Evolutionary conservation across 257 asterid genomes (phyloP), one percentile per base, ranked within the genome.

Genomic region (Penstemon davidsonii): DNA sequence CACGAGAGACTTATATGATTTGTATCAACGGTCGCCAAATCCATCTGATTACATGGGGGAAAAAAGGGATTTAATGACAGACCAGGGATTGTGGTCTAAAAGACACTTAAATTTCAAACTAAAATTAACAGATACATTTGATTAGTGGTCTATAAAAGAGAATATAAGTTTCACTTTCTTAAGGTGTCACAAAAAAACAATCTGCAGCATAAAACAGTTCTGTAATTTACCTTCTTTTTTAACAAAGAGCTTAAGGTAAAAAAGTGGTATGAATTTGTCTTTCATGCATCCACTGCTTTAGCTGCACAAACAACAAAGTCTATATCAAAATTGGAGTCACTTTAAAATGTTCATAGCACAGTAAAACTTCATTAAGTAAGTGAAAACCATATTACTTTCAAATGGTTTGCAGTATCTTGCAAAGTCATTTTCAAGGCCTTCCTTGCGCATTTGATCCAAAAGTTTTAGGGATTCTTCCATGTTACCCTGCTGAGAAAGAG

Each of bases 381-480:
- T 40, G 49, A 72, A 64, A 58, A 37, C 13, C 47, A 13, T 41
- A 60, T 40, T 49, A 80, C 85, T 85, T 80, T 83, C 72, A 18
- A 37, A 55, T 33, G 66, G 70, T 59, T 47, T 63, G 54, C 62
- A 73, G 54, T 73, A 70, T 61, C 73, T 73, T 64, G 47, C 46
- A 38, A 50, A 70, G 38, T 71, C 75, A 36, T 40, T 70, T 57
- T 54, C 76, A 67, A 80, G 49, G 49, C 86, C 83, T 47, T 78
- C 76, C 69, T 78, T 68, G 44, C 50, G 74, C 86, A 82, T 80
- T 69, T 76, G 66, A 71, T 75, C 85, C 60, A 83, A 66, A 71
- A 83, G 75, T 72, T 78, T 78, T 64, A 36, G 40, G 69, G 76
- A 73, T 71, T 84, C 86, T 62, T 83, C 78, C 57, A 54, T 66